phyloP scores from a whole-genome alignment of 2,329 filamentous ascomycete genomes.

The Trichoderma aggressivum region DNA sequence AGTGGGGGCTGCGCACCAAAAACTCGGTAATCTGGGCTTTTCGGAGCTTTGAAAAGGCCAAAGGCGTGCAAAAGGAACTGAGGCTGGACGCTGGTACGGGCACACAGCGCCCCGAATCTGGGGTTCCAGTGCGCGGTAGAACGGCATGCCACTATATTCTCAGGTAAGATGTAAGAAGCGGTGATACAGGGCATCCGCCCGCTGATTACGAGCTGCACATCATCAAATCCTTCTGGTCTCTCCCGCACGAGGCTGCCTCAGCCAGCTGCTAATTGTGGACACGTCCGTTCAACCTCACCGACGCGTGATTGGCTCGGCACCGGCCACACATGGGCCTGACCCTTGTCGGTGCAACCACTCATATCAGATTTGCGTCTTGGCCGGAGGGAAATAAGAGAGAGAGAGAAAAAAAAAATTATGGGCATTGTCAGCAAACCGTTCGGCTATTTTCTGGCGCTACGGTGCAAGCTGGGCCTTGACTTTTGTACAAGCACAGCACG shows the following conservation, averaged over 20 bases:
- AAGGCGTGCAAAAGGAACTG: background rate
- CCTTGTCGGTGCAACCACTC: constrained; percentile 33
- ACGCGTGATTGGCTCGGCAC: constrained; percentile 33
- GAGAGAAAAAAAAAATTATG: background rate
- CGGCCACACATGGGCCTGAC: constrained; percentile 25
- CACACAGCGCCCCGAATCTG: background rate
- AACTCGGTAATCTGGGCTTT: constrained; percentile 6
- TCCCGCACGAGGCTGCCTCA: constrained; percentile 3
- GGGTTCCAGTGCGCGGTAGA: background rate
- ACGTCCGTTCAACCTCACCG: constrained; percentile 31
- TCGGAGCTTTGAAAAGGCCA: background rate
- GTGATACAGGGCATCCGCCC: background rate
- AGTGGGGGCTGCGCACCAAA: background rate
- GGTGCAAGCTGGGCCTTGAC: background rate
- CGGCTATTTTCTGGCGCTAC: background rate
- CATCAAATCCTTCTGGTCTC: background rate
- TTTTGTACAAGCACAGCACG: background rate
- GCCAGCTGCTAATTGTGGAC: constrained; percentile 5
- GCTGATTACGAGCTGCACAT: background rate
- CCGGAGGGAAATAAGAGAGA: background rate
- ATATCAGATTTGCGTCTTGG: constrained; percentile 32
- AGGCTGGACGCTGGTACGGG: background rate
- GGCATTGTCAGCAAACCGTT: background rate
- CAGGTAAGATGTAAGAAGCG: background rate
- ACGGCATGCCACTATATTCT: background rate